Evolutionary conservation across 139 green algal species (phyloP).

Genomic region (Pleodorina starrii): DNA sequence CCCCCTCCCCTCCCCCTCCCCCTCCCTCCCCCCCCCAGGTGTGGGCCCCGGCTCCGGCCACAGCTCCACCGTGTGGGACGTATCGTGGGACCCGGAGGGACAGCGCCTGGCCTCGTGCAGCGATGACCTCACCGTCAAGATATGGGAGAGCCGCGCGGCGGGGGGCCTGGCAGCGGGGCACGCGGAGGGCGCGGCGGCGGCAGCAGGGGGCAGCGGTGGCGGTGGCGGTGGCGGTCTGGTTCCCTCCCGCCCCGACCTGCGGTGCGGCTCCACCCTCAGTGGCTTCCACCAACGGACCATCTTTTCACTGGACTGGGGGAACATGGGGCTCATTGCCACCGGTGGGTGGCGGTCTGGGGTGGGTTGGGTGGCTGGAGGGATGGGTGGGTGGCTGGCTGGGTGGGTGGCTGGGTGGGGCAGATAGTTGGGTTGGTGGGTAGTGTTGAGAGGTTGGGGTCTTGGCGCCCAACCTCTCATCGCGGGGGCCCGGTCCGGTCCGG

Average conservation of each 20-base stretch:
- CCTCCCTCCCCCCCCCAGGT: neutral
- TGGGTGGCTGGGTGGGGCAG: no score
- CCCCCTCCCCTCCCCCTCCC: neutral
- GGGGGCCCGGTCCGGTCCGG: no score
- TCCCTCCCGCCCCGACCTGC: constrained; percentile 25
- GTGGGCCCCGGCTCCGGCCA: neutral
- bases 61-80: constrained; percentile 62
- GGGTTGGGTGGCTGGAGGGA: no score
- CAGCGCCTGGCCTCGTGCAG: constrained; percentile 86
- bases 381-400: neutral
- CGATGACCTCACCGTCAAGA: constrained; percentile 85
- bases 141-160: constrained; percentile 65
- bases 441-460: no score
- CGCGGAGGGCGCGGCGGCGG: neutral
- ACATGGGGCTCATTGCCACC: constrained; percentile 73
- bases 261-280: constrained; percentile 66
- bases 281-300: constrained; percentile 86
- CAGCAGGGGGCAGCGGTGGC: neutral
- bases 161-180: neutral
- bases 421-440: no score
- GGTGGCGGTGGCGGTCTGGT: neutral
- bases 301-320: constrained; percentile 85
- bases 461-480: no score
- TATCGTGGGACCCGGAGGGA: constrained; percentile 80
- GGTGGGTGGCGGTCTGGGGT: constrained; percentile 49